These are phyloP conservation scores for Phytophthora pseudosyringae DNA, from an alignment of 352 stramenopile species.

Conservation along the genomic window DNA sequence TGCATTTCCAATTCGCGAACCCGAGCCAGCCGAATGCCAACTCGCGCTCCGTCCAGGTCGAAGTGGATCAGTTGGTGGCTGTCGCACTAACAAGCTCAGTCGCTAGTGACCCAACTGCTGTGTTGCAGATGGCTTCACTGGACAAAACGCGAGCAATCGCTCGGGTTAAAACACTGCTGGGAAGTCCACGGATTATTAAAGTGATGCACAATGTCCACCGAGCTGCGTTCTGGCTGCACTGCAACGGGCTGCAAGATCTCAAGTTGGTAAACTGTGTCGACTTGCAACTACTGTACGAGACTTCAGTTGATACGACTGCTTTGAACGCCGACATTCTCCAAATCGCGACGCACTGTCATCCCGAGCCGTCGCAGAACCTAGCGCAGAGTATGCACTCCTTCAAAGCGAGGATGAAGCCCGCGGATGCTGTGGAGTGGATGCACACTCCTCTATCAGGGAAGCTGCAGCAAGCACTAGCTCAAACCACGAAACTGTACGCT, in stretches of 20 bases:
- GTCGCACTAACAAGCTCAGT: conserved; percentile 18
- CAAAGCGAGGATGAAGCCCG: conserved; percentile 8
- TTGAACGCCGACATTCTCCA: conserved; percentile 24
- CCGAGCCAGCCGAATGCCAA: background rate
- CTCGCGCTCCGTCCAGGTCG: too few species aligned
- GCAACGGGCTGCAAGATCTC: conserved; percentile 11
- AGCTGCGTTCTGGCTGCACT: conserved; percentile 23
- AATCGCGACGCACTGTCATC: conserved; percentile 16
- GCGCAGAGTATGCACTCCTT: conserved; percentile 23
- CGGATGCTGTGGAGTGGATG: background rate
- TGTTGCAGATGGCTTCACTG: conserved; percentile 21
- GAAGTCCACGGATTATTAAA: conserved; percentile 19
- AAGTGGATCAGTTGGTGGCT: conserved; percentile 10
- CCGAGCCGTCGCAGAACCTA: background rate
- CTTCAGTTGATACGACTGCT: conserved; percentile 7
- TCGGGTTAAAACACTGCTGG: conserved; percentile 15
- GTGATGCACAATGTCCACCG: conserved; percentile 33
- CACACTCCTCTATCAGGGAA: background rate
- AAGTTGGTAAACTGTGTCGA: conserved; percentile 30
- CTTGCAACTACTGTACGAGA: conserved; percentile 41
- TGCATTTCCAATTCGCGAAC: conserved; percentile 29
- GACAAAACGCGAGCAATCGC: conserved; percentile 11
- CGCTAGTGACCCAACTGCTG: conserved; percentile 7
- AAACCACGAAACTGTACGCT: conserved; percentile 26
- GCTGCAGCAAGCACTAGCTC: conserved; percentile 8